Conservation (phyloP, 768 basidiomycete species). For the Tricholoma flavovirens region DNA sequence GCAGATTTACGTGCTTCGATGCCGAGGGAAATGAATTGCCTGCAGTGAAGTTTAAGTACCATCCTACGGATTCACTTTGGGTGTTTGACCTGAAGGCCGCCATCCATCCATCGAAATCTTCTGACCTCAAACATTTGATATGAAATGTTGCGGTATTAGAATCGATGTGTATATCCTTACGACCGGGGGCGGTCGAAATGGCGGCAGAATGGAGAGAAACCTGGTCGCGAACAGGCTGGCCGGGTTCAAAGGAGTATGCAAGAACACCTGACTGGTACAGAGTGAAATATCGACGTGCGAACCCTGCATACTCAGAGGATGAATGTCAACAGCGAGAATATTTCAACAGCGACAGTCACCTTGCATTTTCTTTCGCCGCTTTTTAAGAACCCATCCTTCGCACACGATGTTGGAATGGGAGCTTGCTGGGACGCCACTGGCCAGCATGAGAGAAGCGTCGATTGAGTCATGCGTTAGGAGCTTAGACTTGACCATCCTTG, state of each 20-base stretch:
- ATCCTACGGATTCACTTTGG: background rate
- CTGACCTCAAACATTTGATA: constrained; percentile 65
- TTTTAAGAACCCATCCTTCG: constrained; percentile 83
- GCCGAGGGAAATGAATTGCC: constrained; percentile 56
- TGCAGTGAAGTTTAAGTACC: constrained; percentile 20
- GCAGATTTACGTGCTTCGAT: constrained; percentile 39
- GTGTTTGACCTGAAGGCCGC: constrained; percentile 55
- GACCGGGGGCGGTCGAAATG: constrained; percentile 67
- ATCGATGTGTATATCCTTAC: constrained; percentile 79
- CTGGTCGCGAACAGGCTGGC: constrained; percentile 66
- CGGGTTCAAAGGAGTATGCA: constrained; percentile 69
- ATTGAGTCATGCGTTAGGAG: background rate
- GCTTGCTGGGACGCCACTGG: background rate
- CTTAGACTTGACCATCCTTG: constrained; percentile 1
- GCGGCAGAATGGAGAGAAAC: constrained; percentile 63
- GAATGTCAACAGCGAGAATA: background rate
- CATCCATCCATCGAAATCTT: constrained; percentile 76
- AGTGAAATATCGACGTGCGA: constrained; percentile 78
- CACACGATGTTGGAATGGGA: constrained; percentile 32
- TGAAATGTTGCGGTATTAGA: constrained; percentile 74
- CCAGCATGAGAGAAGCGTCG: background rate
- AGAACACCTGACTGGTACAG: constrained; percentile 64
- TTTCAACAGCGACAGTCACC: constrained; percentile 33
- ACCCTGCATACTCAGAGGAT: constrained; percentile 42
- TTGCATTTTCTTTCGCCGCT: constrained; percentile 85